Base-by-base conservation (phyloP, 2,329 filamentous ascomycete genomes). In the Colletotrichum sp. region DNA sequence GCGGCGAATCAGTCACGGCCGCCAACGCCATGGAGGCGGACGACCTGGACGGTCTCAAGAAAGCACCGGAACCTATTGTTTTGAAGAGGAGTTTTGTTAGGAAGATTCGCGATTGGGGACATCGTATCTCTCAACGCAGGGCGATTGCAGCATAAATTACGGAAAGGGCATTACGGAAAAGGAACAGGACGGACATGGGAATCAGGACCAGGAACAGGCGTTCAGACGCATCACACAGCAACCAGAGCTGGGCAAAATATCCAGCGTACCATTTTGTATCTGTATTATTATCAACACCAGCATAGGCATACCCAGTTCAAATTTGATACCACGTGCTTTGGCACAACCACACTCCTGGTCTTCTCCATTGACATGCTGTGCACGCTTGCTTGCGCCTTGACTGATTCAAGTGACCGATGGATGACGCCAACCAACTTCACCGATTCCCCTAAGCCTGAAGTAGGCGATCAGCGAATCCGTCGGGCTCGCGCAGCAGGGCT, bases 101-200 rank as follows among this genome's bases (percentile, higher is more conserved):
- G 44, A 72, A 71, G 18, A 69, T 77, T 9, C 69, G 76, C 39
- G 70, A 77, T n/a, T 77, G 76, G 76, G 66, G 76, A 15, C 76
- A 77, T 36, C 76, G 76, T 9, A 57, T 77, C 62, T 30, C 52
- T 15, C 28, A 63, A 21, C 49, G 67, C 8, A 77, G 67, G 57
- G 64, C 52, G 34, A 24, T 57, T 36, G 52, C 59, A 7, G 74
- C 55, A 65, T 69, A 70, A 75, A 49, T 10, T 28, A 21, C 21
- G 15, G 30, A 57, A 62, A n/a, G 24, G 66, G 28, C 24, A 63
- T 26, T 18, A 64, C 21, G 68, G 59, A 34, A 44, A 72, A 36
- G n/a, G 13, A 72, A 67, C 44, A 52, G 10, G 44, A 36, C n/a
- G 13, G 12, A 64, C 24, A 62, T 49, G 18, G 39, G 39, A 49